Base-by-base conservation (phyloP, 2,329 filamentous ascomycete genomes). In the Teratosphaeria epicoccoides region DNA sequence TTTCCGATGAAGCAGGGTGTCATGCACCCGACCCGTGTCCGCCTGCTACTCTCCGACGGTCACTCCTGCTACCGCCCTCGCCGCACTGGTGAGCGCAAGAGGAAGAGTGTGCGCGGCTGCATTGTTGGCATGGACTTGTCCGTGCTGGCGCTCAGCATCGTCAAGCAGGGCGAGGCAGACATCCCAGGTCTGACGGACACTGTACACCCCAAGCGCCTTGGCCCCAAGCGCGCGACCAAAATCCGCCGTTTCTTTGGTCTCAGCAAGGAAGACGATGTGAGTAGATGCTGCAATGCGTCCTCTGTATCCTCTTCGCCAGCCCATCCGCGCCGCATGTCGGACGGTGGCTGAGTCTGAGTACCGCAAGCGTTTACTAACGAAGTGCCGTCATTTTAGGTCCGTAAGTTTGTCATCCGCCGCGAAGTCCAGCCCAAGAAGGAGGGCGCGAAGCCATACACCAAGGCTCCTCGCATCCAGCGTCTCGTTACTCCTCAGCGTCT, bases 1-100 rank as follows among this genome's bases (percentile, higher is more conserved):
- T 98, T 98, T 84, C 93, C 93, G 68, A 98, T 98, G 93, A 98
- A 98, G 89, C 94, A 98, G 85, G 93, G 93, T 82, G 87, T 95
- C 75, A 91, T 98, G 83, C 87, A 95, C 76, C 90, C 93, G 69
- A 93, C 88, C 75, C 93, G 93, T 93, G 93, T 96, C 78, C 86
- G 88, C 67, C 89, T 98, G 66, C 87, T 98, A 70, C 88, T 98
- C 72, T 73, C 85, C 73, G 89, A 95, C 52, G 93, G 93, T 75
- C 93, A 97, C 87, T 93, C 88, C 68, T 98, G 93, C 88, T 98
- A 97, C 85, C 91, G 93, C 73, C 84, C 91, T 73, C 91, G 93
- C 78, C 90, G 93, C 74, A 87, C 85, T 65, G 93, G 93, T 75
- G 93, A 98, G 87, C 88, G 93, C 80, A 97, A 95, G 88, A 84